phyloP scores from a whole-genome alignment of 345 rosid genomes.

The Eucalyptus marginata region DNA sequence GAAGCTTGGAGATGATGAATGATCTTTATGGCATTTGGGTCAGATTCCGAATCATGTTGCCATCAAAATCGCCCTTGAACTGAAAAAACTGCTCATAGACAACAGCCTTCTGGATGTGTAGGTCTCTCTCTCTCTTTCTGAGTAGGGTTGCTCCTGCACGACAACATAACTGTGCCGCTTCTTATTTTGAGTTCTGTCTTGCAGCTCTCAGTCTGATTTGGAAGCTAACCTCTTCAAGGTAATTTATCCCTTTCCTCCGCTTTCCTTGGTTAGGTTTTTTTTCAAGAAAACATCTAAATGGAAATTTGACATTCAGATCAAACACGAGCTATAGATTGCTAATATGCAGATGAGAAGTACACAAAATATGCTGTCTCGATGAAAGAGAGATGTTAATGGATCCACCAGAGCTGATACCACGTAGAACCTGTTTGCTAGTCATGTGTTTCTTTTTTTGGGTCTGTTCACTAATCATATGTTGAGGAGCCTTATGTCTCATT shows the following conservation, averaged over 20 bases:
- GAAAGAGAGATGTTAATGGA: not conserved
- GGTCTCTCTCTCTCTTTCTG: conserved; percentile 2
- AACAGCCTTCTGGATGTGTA: conserved; percentile 99
- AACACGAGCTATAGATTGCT: not conserved
- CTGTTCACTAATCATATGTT: not conserved
- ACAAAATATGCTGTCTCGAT: not conserved
- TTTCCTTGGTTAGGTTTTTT: not conserved
- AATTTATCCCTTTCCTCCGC: not conserved
- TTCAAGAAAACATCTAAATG: not conserved
- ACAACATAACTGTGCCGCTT: not conserved
- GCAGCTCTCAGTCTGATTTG: conserved; percentile 86
- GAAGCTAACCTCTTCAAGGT: conserved; percentile 93
- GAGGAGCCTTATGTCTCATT: not conserved
- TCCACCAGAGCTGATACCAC: not conserved
- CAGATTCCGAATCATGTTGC: conserved; percentile 99
- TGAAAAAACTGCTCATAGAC: conserved; percentile 91
- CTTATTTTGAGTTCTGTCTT: conserved; percentile 1
- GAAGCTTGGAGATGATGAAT: not conserved
- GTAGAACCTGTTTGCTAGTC: not conserved
- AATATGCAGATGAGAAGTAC: not conserved
- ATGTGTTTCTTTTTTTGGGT: not conserved
- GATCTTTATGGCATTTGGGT: not conserved
- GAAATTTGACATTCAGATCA: not conserved
- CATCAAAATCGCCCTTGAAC: conserved; percentile 86
- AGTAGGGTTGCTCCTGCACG: not conserved